Base-by-base conservation (phyloP, 1,284 basidiomycete species). In the Anthracocystis setariae region DNA sequence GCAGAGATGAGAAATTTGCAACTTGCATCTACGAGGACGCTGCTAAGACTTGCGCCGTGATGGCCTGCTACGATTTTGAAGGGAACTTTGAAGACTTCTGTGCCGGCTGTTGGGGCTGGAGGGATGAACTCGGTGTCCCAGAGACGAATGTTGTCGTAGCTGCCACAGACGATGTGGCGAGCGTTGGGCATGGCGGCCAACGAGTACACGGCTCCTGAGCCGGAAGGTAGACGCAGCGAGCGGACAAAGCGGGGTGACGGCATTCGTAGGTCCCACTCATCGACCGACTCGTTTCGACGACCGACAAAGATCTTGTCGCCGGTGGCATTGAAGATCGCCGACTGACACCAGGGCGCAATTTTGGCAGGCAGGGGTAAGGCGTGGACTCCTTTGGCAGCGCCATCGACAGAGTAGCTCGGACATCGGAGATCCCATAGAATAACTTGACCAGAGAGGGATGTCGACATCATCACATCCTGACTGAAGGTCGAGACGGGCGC, bases 61-160 rank as follows among this genome's bases (percentile, higher is more conserved):
- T 98, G 94, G 0, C 95, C 95, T 5, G 94, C 91, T 37, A 98
- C 92, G 67, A 98, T 96, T 84, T 93, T 93, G 87, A 97, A 97
- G 5, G 80, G 77, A 9, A 81, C 79, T 54, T 73, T 81, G 44
- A 70, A 68, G n/a, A n/a, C n/a, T n/a, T n/a, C n/a, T n/a, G n/a
- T n/a, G n/a, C n/a, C n/a, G n/a, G n/a, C n/a, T n/a, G n/a, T n/a
- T n/a, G n/a, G 53, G 32, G 13, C 42, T 51, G 78, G 86, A n/a
- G n/a, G 8, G 47, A 69, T 3, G 85, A 86, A 77, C 91, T 90
- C 89, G 88, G 72, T 91, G 78, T 98, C 93, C 94, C 94, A 98
- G 42, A 98, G 83, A 25, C 96, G 87, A 59, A 98, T 88, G 80
- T 97, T 97, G 84, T 98, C 95, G 58, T 90, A 88, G 17, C 92